A percentile compares a stretch with the other conserved stretches of the same genome.
Evolutionary conservation across 768 basidiomycete genomes (phyloP).

Genomic region (Leccinum obscurum): DNA sequence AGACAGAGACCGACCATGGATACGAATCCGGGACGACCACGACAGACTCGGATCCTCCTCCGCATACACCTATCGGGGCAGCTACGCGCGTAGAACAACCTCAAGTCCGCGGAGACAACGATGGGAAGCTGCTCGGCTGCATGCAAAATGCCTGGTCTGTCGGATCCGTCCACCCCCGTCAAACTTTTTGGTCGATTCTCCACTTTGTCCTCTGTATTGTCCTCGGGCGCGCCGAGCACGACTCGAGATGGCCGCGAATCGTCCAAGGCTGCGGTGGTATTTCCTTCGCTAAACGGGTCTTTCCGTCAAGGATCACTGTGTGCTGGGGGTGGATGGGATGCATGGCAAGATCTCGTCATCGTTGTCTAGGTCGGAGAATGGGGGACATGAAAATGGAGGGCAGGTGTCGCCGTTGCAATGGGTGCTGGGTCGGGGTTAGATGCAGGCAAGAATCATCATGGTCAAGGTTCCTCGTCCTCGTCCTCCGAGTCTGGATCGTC

Average conservation of each 20-base stretch:
- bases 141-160: conserved; percentile 5
- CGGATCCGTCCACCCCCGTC: conserved; percentile 19
- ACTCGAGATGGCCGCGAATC: conserved; percentile 8
- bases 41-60: conserved; percentile 29
- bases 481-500: not conserved
- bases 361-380: conserved; percentile 10
- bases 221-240: not conserved
- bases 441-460: conserved; percentile 1
- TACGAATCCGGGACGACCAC: conserved; percentile 31
- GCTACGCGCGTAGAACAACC: conserved; percentile 4
- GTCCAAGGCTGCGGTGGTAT: conserved; percentile 19
- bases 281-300: conserved; percentile 28
- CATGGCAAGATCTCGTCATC: not conserved
- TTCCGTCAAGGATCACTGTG: conserved; percentile 18
- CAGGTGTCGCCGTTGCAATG: not conserved
- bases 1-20: conserved; percentile 26
- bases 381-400: not conserved
- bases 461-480: not conserved
- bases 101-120: conserved; percentile 18
- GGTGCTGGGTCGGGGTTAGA: conserved; percentile 9
- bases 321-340: conserved; percentile 4
- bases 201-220: not conserved
- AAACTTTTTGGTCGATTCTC: conserved; percentile 17
- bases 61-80: conserved; percentile 27
- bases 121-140: conserved; percentile 1